These are phyloP conservation scores for Physocladia obscura DNA, from an alignment of 192 early-diverging fungal genomes.

Conservation along the genomic window DNA sequence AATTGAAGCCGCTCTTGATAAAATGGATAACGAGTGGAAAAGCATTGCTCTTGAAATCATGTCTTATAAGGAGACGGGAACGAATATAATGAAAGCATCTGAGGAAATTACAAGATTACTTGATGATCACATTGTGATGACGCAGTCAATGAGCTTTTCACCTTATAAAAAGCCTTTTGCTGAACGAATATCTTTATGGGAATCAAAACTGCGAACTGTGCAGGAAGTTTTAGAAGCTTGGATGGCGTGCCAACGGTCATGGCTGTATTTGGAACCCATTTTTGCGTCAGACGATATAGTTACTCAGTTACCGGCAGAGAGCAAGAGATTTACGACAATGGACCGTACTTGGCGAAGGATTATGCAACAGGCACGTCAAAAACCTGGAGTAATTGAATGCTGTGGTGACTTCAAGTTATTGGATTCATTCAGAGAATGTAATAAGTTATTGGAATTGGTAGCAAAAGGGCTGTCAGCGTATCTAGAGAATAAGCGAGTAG, in stretches of 20 bases:
- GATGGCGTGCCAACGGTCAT: slow-evolving; percentile 59
- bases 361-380: slow-evolving; percentile 52
- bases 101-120: slow-evolving; percentile 57
- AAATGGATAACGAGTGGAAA: slow-evolving; percentile 64
- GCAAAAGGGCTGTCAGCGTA: slow-evolving; percentile 61
- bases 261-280: slow-evolving; percentile 65
- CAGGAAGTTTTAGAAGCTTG: slow-evolving; percentile 63
- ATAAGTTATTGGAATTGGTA: slow-evolving; percentile 62
- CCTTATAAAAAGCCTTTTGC: slow-evolving; percentile 63
- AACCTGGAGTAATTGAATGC: slow-evolving; percentile 56
- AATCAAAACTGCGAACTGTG: slow-evolving; percentile 56
- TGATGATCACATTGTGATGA: slow-evolving; percentile 66
- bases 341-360: slow-evolving; percentile 60
- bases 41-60: slow-evolving; percentile 52
- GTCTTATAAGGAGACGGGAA: slow-evolving; percentile 64
- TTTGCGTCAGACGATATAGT: slow-evolving; percentile 63
- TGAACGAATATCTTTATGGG: slow-evolving; percentile 57
- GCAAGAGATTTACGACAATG: slow-evolving; percentile 63
- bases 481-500: slow-evolving; percentile 57
- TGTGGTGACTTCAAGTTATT: slow-evolving; percentile 58
- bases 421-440: slow-evolving; percentile 61
- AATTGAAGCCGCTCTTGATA: slow-evolving; percentile 59
- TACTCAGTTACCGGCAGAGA: slow-evolving; percentile 57
- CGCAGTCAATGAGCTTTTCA: slow-evolving; percentile 63
- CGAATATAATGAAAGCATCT: slow-evolving; percentile 59